Evolutionary conservation across 129 eudicot genomes (phyloP), one percentile per base, ranked within the genome.

Genomic region (Helichrysum umbraculigerum): DNA sequence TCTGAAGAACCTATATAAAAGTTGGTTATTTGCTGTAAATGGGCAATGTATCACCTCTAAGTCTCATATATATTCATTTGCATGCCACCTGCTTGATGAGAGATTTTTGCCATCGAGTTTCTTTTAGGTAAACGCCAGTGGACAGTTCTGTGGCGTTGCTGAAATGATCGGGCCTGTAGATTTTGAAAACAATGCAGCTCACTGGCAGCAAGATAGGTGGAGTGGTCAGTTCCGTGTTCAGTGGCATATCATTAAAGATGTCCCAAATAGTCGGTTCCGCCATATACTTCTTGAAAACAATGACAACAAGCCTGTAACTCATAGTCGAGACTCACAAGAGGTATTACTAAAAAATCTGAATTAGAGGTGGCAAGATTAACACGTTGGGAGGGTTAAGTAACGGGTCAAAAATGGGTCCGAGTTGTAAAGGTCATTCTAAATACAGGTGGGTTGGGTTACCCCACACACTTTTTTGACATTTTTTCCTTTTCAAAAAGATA

Each of bases 161-260:
- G 94, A 91, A 85, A 91, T 91, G 97, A 65, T 80, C 7, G 94
- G 97, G 60, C 83, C 91, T 10, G 90, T 91, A 7, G 97, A 91
- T 79, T 91, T 91, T 71, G 91, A 91, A 70, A 83, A 81, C 21
- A 75, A 88, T 79, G 94, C 94, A 51, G 85, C 88, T 15, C 83
- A 91, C 83, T 91, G 94, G 97, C 93, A 88, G 77, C 97, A 88
- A 76, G 94, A 91, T 83, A 82, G 97, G 78, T 91, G 97, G 97
- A 88, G 89, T 71, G 94, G 97, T 12, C 91, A 85, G 87, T 88
- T 91, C 70, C 90, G 91, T 70, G 97, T 91, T 14, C 78, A 82
- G 77, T 91, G 97, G 97, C 93, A 88, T 77, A 81, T 91, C 28
- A 85, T 91, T 4, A 91, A 91, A 83, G 97, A 91, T 76, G 86